Percentiles rank a stretch among this genome's conserved stretches.
Evolutionary conservation across 2,329 filamentous ascomycete genomes (phyloP).

Genomic region (Aureobasidium leucospermi): DNA sequence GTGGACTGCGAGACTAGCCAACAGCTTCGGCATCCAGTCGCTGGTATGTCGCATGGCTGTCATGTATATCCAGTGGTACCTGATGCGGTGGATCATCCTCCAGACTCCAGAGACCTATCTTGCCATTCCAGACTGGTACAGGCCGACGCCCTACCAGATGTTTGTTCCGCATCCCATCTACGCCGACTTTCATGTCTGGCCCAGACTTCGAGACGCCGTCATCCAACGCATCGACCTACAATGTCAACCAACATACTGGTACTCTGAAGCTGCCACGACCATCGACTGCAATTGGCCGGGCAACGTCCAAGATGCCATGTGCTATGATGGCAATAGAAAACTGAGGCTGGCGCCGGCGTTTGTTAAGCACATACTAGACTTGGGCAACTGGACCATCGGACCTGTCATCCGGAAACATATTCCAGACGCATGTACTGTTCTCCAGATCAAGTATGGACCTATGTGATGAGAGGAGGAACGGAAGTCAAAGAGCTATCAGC

Average conservation of each 20-base stretch:
- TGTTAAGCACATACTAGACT: not conserved
- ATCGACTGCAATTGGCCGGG: constrained; percentile 3
- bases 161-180: constrained; percentile 53
- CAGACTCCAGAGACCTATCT: constrained; percentile 72
- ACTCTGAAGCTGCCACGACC: not conserved
- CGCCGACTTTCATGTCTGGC: constrained; percentile 11
- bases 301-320: not conserved
- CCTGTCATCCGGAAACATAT: constrained; percentile 5
- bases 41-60: constrained; percentile 1
- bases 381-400: constrained; percentile 9
- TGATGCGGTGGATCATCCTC: constrained; percentile 72
- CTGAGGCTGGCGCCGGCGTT: not conserved
- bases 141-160: constrained; percentile 58
- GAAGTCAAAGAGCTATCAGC: not conserved
- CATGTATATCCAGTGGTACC: constrained; percentile 14
- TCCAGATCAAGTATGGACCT: constrained; percentile 6
- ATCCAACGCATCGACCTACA: constrained; percentile 7
- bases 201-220: constrained; percentile 1
- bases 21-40: not conserved
- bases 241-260: constrained; percentile 5
- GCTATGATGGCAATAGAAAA: not conserved
- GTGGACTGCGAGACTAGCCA: constrained; percentile 9
- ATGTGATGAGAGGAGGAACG: not conserved
- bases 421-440: constrained; percentile 4
- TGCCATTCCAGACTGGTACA: constrained; percentile 62